These are phyloP conservation scores for Verticillium tricorpus DNA, from an alignment of 2,329 filamentous ascomycete species.

Conservation along the genomic window DNA sequence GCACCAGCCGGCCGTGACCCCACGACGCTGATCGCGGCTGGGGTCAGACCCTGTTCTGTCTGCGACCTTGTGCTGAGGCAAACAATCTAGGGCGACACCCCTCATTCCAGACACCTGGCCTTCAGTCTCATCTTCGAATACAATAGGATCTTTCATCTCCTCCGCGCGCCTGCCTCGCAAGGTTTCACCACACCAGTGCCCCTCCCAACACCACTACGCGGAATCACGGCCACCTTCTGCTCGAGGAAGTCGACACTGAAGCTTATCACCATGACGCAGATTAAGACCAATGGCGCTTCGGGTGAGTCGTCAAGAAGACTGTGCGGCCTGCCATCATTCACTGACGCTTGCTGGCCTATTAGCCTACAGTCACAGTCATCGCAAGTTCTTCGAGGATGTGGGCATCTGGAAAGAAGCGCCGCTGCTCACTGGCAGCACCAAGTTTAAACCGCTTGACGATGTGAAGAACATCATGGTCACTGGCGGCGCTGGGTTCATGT, in stretches of 20 bases:
- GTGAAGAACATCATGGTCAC: constrained; percentile 81
- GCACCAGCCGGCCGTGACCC: not conserved
- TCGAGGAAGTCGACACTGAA: not conserved
- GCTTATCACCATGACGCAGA: not conserved
- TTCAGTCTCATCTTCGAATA: not conserved
- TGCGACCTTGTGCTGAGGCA: not conserved
- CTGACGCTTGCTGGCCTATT: not conserved
- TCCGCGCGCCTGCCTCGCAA: not conserved
- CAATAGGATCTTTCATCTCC: not conserved
- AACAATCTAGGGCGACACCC: not conserved
- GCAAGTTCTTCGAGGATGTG: constrained; percentile 50
- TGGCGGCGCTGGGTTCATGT: constrained; percentile 84
- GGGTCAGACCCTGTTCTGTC: not conserved
- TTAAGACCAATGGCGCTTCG: constrained; percentile 1
- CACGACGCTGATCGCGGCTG: not conserved
- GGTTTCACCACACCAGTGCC: not conserved
- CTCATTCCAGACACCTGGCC: not conserved
- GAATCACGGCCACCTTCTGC: not conserved
- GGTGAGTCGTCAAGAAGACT: not conserved
- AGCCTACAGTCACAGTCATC: constrained; percentile 20
- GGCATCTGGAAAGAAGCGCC: constrained; percentile 70
- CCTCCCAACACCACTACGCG: not conserved
- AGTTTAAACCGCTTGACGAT: constrained; percentile 63
- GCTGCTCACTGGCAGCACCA: constrained; percentile 63
- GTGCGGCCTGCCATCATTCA: not conserved